phyloP scores from a whole-genome alignment of 2,329 filamentous ascomycete species.

The Curvularia sp. region DNA sequence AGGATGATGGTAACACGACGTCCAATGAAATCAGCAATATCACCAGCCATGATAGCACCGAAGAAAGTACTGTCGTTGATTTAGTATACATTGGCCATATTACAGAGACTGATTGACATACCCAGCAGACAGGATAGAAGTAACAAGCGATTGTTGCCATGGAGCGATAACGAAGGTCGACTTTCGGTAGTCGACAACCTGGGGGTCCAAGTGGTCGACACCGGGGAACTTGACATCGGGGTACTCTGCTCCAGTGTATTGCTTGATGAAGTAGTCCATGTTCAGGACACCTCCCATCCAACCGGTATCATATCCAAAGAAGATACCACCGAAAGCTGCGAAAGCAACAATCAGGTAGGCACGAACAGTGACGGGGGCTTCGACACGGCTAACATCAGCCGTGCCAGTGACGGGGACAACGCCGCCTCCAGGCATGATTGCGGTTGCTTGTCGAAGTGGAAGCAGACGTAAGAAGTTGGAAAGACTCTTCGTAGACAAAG shows the following conservation, averaged over 20 bases:
- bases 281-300: slow-evolving; percentile 73
- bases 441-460: slow-evolving; percentile 22
- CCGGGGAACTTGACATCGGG: slow-evolving; percentile 50
- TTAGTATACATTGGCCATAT: background rate
- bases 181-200: slow-evolving; percentile 65
- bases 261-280: slow-evolving; percentile 50
- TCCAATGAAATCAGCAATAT: slow-evolving; percentile 70
- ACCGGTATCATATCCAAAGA: slow-evolving; percentile 82
- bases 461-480: slow-evolving; percentile 18
- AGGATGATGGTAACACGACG: slow-evolving; percentile 69
- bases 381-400: slow-evolving; percentile 63
- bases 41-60: slow-evolving; percentile 66
- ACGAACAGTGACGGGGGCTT: slow-evolving; percentile 58
- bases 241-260: slow-evolving; percentile 44
- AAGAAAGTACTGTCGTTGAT: slow-evolving; percentile 68
- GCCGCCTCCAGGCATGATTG: slow-evolving; percentile 48
- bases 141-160: slow-evolving; percentile 64
- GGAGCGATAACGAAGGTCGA: slow-evolving; percentile 37
- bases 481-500: slow-evolving; percentile 28
- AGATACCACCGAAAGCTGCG: slow-evolving; percentile 59
- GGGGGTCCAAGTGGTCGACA: slow-evolving; percentile 64
- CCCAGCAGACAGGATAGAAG: slow-evolving; percentile 75
- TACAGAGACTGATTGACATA: background rate
- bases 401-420: slow-evolving; percentile 47
- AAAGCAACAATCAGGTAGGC: slow-evolving; percentile 58